Conservation (phyloP, 164 flowering plant genomes). For the Vitis rotundifolia region DNA sequence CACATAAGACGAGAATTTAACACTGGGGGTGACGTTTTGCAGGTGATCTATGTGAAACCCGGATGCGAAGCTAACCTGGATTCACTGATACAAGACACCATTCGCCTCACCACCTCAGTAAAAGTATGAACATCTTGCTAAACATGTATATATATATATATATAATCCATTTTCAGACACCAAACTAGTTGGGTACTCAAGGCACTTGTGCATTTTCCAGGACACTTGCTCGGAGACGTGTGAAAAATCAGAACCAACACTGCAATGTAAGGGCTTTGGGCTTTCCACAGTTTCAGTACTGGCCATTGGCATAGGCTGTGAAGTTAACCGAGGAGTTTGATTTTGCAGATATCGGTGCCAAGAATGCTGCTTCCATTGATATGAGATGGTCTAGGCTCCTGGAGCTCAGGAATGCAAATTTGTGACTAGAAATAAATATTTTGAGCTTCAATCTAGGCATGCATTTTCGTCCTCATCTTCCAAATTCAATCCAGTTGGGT, state of each 20-base stretch:
- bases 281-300: background rate
- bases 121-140: conserved; percentile 34
- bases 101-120: conserved; percentile 62
- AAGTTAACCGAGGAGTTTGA: background rate
- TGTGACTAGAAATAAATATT: too few relatives aligned
- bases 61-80: conserved; percentile 83
- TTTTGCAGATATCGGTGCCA: conserved; percentile 51
- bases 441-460: too few relatives aligned
- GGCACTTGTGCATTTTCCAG: conserved; percentile 33
- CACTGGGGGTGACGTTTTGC: conserved; percentile 15
- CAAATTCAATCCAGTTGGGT: too few relatives aligned
- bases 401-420: conserved; percentile 35
- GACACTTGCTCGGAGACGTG: conserved; percentile 85
- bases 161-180: background rate
- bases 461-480: too few relatives aligned
- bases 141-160: too few relatives aligned
- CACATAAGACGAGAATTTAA: background rate
- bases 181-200: background rate
- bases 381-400: conserved; percentile 57
- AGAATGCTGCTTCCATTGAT: conserved; percentile 32
- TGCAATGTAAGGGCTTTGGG: conserved; percentile 49
- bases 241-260: conserved; percentile 53
- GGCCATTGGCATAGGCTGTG: background rate
- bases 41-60: conserved; percentile 88
- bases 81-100: conserved; percentile 70